Conservation (phyloP, 768 basidiomycete species). For the Tephrocybe rancida region DNA sequence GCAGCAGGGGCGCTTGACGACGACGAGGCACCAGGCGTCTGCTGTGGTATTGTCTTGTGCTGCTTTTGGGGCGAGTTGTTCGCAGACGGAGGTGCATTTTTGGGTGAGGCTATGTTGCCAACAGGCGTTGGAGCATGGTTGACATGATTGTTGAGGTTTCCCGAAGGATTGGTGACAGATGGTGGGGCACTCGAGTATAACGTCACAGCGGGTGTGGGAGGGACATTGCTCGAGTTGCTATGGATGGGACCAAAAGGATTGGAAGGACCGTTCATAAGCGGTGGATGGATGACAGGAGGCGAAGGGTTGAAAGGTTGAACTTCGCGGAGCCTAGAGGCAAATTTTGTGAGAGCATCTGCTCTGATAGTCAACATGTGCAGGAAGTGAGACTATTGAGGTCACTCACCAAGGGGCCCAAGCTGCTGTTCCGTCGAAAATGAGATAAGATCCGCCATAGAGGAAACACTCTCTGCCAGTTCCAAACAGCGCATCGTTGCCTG, state of each 20-base stretch:
- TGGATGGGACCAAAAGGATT: conserved; percentile 18
- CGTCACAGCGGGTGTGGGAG: conserved; percentile 38
- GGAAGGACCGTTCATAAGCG: conserved; percentile 7
- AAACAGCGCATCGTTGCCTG: conserved; percentile 90
- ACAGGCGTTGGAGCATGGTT: conserved; percentile 21
- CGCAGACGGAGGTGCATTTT: conserved; percentile 52
- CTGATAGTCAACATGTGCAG: too few relatives aligned
- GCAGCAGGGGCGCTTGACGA: conserved; percentile 34
- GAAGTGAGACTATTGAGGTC: too few relatives aligned
- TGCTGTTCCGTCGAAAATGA: conserved; percentile 54
- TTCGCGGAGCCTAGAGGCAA: conserved; percentile 40
- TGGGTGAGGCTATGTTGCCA: conserved; percentile 45
- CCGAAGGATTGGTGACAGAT: conserved; percentile 45
- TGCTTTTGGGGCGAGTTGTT: conserved; percentile 64
- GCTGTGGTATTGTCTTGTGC: conserved; percentile 55
- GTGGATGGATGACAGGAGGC: conserved; percentile 10
- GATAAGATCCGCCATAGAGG: conserved; percentile 79
- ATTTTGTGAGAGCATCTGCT: conserved; percentile 45
- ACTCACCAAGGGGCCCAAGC: conserved; percentile 69
- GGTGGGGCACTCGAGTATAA: conserved; percentile 53
- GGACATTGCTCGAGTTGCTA: conserved; percentile 20
- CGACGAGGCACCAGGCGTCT: conserved; percentile 27
- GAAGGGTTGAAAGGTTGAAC: conserved; percentile 27
- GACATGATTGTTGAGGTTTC: conserved; percentile 12
- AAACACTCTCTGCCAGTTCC: conserved; percentile 84